Conservation (phyloP, 148 eudicot genomes). For the Rhododendron molle region DNA sequence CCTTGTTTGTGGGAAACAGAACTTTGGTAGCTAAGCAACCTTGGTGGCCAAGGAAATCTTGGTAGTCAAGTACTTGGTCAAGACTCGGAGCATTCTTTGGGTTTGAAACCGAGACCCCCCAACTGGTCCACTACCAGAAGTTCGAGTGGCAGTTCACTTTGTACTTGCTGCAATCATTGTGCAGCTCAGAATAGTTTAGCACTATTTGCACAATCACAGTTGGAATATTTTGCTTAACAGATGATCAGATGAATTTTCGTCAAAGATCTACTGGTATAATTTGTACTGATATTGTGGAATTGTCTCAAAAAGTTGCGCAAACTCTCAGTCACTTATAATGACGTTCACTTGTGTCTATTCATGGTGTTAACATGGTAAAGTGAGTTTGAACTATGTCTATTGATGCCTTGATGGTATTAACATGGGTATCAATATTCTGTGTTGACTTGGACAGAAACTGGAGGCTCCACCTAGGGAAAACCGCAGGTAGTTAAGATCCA, state of each 20-base stretch:
- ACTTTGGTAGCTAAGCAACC: background rate
- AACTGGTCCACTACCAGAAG: background rate
- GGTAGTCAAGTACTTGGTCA: background rate
- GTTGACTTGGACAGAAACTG: constrained; percentile 44
- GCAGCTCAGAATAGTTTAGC: background rate
- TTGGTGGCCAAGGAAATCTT: background rate
- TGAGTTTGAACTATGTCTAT: background rate
- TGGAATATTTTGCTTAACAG: background rate
- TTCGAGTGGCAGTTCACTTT: background rate
- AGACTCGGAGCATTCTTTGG: background rate
- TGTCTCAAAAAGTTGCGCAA: background rate
- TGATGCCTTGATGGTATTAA: background rate
- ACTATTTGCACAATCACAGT: background rate
- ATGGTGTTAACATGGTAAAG: background rate
- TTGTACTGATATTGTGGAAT: background rate
- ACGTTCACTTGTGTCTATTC: background rate
- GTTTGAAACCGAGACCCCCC: background rate
- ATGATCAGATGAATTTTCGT: background rate
- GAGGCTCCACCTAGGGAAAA: constrained; percentile 74
- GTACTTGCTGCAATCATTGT: background rate
- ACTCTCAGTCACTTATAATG: background rate
- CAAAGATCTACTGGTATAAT: background rate
- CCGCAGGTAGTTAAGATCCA: constrained; percentile 57
- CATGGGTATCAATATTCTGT: background rate
- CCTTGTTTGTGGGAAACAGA: background rate